A percentile compares a stretch with the other conserved stretches of the same genome.
phyloP scores from a whole-genome alignment of 2,329 filamentous ascomycete genomes.

The Penicillium sp. region DNA sequence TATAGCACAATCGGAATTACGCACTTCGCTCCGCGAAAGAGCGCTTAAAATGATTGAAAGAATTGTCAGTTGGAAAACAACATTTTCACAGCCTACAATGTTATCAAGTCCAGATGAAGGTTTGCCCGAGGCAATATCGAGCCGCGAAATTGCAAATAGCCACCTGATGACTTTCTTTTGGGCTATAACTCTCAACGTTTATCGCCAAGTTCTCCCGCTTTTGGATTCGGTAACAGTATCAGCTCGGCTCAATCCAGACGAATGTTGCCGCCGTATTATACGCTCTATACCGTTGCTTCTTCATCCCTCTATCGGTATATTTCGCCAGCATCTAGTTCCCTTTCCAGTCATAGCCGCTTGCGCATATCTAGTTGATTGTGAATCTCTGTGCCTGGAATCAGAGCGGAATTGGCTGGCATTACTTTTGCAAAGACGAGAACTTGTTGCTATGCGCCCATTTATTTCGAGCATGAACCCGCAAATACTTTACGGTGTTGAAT shows the following conservation, averaged over 20 bases:
- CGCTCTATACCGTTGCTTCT: constrained; percentile 7
- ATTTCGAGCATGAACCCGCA: not conserved
- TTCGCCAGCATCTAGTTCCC: constrained; percentile 14
- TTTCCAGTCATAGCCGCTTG: constrained; percentile 6
- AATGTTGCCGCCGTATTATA: constrained; percentile 6
- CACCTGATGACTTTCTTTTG: constrained; percentile 7
- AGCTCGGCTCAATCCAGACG: not conserved
- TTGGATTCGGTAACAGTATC: not conserved
- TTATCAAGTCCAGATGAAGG: not conserved
- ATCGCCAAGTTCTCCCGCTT: not conserved
- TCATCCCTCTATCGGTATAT: constrained; percentile 6
- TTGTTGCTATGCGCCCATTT: not conserved
- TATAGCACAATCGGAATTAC: not conserved
- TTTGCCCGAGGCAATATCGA: not conserved
- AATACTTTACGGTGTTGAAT: not conserved
- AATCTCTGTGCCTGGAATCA: not conserved
- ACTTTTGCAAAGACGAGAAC: not conserved
- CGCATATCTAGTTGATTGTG: not conserved
- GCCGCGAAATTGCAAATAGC: not conserved
- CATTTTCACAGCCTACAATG: not conserved
- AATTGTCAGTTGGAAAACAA: not conserved
- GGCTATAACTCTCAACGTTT: constrained; percentile 1
- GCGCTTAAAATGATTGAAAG: not conserved
- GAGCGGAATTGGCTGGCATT: not conserved
- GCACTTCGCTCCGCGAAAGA: not conserved